phyloP scores from a whole-genome alignment of 345 rosid species.

The Carallia brachiata region DNA sequence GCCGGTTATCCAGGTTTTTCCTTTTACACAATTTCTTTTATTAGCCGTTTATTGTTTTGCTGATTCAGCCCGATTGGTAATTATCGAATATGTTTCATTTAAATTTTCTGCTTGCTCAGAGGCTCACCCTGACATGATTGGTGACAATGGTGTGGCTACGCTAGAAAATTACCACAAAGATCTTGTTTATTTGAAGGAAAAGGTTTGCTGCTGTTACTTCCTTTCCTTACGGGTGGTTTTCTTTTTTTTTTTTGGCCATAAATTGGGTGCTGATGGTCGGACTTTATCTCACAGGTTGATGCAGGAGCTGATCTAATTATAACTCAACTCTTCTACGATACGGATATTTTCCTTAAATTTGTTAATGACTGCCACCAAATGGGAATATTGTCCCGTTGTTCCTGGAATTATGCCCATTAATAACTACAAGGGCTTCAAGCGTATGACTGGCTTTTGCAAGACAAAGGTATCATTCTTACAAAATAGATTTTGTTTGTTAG shows the following conservation, averaged over 20 bases:
- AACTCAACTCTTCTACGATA: constrained; percentile 89
- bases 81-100: neutral
- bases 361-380: constrained; percentile 90
- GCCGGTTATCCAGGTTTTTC: constrained; percentile 94
- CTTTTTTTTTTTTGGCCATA: neutral
- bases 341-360: constrained; percentile 83
- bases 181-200: constrained; percentile 85
- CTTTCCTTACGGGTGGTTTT: neutral
- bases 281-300: constrained; percentile 55
- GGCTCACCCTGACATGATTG: constrained; percentile 93
- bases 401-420: constrained; percentile 97
- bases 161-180: constrained; percentile 70
- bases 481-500: no score
- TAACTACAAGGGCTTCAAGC: constrained; percentile 84
- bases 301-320: constrained; percentile 93
- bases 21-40: neutral
- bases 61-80: neutral
- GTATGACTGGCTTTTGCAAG: constrained; percentile 97
- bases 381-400: constrained; percentile 89
- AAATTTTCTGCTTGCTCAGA: constrained; percentile 36
- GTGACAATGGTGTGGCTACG: constrained; percentile 63
- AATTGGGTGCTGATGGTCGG: constrained; percentile 15
- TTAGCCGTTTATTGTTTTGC: no score
- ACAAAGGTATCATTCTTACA: constrained; percentile 52
- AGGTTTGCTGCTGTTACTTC: constrained; percentile 39